phyloP scores from a whole-genome alignment of 1,284 basidiomycete genomes.

The Apiotrichum veenhuisii region DNA sequence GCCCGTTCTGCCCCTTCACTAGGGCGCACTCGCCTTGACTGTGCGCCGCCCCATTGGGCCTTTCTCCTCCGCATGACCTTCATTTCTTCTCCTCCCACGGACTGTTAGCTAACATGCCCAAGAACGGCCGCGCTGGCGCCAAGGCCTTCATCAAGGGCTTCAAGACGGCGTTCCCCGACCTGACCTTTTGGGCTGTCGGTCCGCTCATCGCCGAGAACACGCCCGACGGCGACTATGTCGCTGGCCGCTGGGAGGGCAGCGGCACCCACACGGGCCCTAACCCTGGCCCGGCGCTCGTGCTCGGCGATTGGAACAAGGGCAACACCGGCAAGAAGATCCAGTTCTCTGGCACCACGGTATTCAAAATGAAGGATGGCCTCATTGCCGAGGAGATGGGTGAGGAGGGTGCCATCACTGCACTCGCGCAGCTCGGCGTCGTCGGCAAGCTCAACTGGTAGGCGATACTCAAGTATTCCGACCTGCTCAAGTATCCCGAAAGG shows the following conservation, averaged over 20 bases:
- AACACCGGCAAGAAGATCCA: conserved; percentile 1
- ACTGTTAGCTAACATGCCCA: not conserved
- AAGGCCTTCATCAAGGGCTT: not conserved
- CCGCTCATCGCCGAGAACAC: conserved; percentile 5
- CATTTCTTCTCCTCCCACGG: too few species aligned
- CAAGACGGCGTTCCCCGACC: not conserved
- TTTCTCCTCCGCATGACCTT: too few species aligned
- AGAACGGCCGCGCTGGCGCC: not conserved
- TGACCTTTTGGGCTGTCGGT: conserved; percentile 1
- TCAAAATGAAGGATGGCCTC: not conserved
- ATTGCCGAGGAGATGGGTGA: conserved; percentile 2
- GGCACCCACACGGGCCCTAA: not conserved
- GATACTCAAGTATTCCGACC: too few species aligned
- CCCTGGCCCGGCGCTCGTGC: not conserved
- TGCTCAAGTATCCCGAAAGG: too few species aligned
- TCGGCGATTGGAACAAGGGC: not conserved
- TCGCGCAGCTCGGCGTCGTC: conserved; percentile 1
- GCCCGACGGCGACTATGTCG: conserved; percentile 3
- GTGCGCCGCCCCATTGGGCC: too few species aligned
- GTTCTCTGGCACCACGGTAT: not conserved
- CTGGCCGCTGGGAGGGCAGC: conserved; percentile 2
- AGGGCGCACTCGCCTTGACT: too few species aligned
- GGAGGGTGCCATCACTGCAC: not conserved
- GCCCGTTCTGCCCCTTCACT: too few species aligned
- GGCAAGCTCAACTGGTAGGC: not conserved